phyloP scores from a whole-genome alignment of 2,329 filamentous ascomycete genomes.

The Ophiostoma sp. region DNA sequence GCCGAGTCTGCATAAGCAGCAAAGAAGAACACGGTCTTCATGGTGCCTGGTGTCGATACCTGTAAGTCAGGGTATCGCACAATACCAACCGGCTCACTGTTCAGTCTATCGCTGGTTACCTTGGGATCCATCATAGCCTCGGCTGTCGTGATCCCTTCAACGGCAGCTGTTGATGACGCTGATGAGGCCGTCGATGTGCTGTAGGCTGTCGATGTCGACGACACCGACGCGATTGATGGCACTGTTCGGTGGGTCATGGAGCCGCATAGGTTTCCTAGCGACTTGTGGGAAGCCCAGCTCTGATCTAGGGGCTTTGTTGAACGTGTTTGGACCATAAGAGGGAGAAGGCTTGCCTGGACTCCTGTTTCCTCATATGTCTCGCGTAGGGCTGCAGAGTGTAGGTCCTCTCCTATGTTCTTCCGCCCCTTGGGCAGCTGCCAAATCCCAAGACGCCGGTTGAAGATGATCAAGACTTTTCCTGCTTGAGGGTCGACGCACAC shows the following conservation, averaged over 20 bases:
- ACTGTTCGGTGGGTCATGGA: slow-evolving; percentile 51
- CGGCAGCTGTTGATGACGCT: neutral
- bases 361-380: slow-evolving; percentile 47
- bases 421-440: slow-evolving; percentile 46
- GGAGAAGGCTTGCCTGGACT: slow-evolving; percentile 36
- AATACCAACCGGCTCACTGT: slow-evolving; percentile 37
- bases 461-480: slow-evolving; percentile 39
- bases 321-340: slow-evolving; percentile 40
- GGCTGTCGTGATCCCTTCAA: neutral
- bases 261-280: neutral
- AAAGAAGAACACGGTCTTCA: slow-evolving; percentile 40
- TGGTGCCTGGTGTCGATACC: slow-evolving; percentile 31
- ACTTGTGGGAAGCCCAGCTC: slow-evolving; percentile 11
- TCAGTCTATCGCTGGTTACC: slow-evolving; percentile 32
- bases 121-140: slow-evolving; percentile 23
- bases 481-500: slow-evolving; percentile 39
- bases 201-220: slow-evolving; percentile 46
- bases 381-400: slow-evolving; percentile 40
- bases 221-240: slow-evolving; percentile 83
- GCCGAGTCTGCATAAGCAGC: slow-evolving; percentile 31
- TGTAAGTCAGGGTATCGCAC: slow-evolving; percentile 36
- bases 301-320: slow-evolving; percentile 33
- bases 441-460: slow-evolving; percentile 40
- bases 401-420: slow-evolving; percentile 43
- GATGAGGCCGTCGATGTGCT: slow-evolving; percentile 14